These are phyloP conservation scores for Suillus plorans DNA, from an alignment of 768 basidiomycete species.

Conservation along the genomic window DNA sequence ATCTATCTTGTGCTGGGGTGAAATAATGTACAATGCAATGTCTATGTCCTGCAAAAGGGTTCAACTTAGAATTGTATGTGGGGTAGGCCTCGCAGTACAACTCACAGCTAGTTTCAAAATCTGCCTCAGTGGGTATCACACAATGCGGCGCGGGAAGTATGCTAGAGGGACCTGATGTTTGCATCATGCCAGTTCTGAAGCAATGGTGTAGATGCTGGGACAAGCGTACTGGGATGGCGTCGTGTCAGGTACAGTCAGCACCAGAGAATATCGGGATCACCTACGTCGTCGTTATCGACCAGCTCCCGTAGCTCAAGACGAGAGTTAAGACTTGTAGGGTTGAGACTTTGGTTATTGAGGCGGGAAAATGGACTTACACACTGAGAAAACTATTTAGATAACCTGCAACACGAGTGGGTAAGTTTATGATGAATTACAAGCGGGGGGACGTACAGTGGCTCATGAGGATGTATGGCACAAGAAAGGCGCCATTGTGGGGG, in stretches of 20 bases:
- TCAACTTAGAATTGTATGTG: not conserved
- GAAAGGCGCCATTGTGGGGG: constrained; percentile 35
- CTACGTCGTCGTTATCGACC: constrained; percentile 25
- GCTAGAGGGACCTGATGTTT: not conserved
- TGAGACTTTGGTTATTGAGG: not conserved
- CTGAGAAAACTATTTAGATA: constrained; percentile 40
- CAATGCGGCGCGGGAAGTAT: not conserved
- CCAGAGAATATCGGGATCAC: not conserved
- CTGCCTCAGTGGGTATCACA: not conserved
- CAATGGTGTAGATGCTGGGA: constrained; percentile 20
- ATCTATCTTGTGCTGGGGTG: not conserved
- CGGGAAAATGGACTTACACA: constrained; percentile 25
- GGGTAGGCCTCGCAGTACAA: not conserved
- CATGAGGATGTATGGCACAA: constrained; percentile 38
- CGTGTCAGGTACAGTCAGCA: not conserved
- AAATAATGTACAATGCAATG: constrained; percentile 3
- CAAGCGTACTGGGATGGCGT: constrained; percentile 18
- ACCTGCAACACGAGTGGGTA: constrained; percentile 16
- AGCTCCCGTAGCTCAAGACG: constrained; percentile 28
- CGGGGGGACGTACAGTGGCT: constrained; percentile 32
- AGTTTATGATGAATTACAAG: not conserved
- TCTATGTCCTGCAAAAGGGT: not conserved
- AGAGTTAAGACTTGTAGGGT: constrained; percentile 25
- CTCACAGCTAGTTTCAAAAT: not conserved
- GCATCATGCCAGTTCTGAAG: not conserved